Evolutionary conservation across 495 filamentous ascomycete genomes (phyloP).

Genomic region (Chaetomium cochliodes): DNA sequence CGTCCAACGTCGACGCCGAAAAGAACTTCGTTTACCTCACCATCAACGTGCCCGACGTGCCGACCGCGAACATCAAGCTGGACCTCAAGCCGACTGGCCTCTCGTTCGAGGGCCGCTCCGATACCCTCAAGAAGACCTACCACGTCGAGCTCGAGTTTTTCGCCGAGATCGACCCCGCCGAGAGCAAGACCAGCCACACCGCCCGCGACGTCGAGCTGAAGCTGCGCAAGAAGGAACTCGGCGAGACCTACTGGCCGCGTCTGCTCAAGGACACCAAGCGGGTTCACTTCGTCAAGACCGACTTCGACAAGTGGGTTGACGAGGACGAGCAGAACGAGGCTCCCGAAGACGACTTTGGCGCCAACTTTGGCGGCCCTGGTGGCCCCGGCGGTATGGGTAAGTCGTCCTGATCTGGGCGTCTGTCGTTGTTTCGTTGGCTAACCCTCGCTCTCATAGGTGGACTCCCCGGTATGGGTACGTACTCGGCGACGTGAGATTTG

Average conservation of each 20-base stretch:
- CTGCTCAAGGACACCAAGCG: conserved; percentile 86
- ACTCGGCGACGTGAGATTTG: conserved; percentile 11
- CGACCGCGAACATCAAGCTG: conserved; percentile 65
- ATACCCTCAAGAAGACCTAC: conserved; percentile 77
- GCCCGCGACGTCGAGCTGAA: conserved; percentile 82
- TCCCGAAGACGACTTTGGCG: conserved; percentile 74
- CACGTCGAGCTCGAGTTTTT: conserved; percentile 85
- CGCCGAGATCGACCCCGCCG: conserved; percentile 81
- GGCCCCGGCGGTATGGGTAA: conserved; percentile 36
- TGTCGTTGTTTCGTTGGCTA: not conserved
- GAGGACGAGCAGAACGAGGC: conserved; percentile 97
- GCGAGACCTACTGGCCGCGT: conserved; percentile 89
- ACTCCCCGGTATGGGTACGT: conserved; percentile 55
- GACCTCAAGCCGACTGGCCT: conserved; percentile 75
- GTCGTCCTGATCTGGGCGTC: conserved; percentile 20
- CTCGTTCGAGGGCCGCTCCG: conserved; percentile 75
- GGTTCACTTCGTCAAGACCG: conserved; percentile 95
- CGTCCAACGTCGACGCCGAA: conserved; percentile 69
- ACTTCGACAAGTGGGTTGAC: conserved; percentile 99
- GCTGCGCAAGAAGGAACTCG: conserved; percentile 92
- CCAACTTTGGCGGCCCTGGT: conserved; percentile 53
- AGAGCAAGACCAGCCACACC: conserved; percentile 80
- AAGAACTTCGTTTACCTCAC: conserved; percentile 94
- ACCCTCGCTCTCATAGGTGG: conserved; percentile 30
- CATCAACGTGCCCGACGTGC: conserved; percentile 79